Evolutionary conservation across 805 yeast species (phyloP).

Genomic region (Lipomyces kockii): DNA sequence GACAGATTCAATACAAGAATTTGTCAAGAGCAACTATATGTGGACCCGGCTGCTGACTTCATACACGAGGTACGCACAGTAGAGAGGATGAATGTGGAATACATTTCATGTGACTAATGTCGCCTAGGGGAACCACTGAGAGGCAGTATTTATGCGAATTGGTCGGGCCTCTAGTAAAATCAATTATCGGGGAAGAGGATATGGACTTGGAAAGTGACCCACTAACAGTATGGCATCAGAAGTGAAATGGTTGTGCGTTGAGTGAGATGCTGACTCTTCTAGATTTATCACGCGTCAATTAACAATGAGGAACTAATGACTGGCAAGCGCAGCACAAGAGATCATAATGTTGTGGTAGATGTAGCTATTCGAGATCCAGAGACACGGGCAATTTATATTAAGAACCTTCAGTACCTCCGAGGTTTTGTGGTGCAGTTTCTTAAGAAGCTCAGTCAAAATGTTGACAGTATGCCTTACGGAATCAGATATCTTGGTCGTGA

Average conservation of each 20-base stretch:
- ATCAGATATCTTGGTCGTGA: conserved; percentile 60
- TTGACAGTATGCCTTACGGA: conserved; percentile 56
- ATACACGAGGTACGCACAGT: conserved; percentile 46
- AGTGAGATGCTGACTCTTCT: not conserved
- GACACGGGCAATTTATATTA: conserved; percentile 71
- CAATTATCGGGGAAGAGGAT: conserved; percentile 45
- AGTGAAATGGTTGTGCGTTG: not conserved
- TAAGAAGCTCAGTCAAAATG: conserved; percentile 53
- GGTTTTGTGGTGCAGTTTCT: conserved; percentile 69
- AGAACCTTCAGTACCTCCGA: conserved; percentile 74
- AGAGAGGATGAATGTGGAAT: not conserved
- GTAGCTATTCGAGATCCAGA: conserved; percentile 78
- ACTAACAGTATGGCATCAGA: conserved; percentile 43
- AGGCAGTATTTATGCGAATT: conserved; percentile 44
- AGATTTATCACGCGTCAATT: conserved; percentile 38
- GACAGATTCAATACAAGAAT: conserved; percentile 32
- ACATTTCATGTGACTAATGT: not conserved
- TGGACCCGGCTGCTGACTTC: conserved; percentile 53
- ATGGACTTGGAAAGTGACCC: conserved; percentile 85
- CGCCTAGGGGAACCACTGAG: conserved; percentile 42
- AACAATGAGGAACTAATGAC: conserved; percentile 45
- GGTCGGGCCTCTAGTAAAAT: conserved; percentile 49
- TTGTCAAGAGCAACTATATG: conserved; percentile 42
- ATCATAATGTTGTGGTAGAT: conserved; percentile 56
- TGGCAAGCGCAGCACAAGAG: conserved; percentile 47